Percentiles rank a stretch among this genome's conserved stretches.
Evolutionary conservation across 2,329 filamentous ascomycete genomes (phyloP).

Genomic region (Fusarium lateritium): DNA sequence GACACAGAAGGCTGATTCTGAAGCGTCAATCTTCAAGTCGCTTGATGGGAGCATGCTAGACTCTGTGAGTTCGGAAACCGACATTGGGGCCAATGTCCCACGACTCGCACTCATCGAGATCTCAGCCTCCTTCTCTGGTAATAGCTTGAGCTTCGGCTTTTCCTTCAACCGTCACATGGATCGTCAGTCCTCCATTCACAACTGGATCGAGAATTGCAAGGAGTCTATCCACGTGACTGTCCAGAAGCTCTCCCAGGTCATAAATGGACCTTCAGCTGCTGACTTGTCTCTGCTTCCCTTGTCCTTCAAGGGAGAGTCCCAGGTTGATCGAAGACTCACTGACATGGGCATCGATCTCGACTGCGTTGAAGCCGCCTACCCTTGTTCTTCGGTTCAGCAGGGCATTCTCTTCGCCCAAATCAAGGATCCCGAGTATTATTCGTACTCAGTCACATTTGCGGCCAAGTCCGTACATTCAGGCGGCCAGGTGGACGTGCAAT

Average conservation of each 20-base stretch:
- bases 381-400: slow-evolving; percentile 44
- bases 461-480: neutral
- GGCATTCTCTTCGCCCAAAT: slow-evolving; percentile 43
- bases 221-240: neutral
- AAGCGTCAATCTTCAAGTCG: slow-evolving; percentile 19
- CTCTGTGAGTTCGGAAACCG: slow-evolving; percentile 15
- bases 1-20: slow-evolving; percentile 5
- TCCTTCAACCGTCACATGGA: slow-evolving; percentile 30
- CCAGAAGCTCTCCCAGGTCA: neutral
- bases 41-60: slow-evolving; percentile 3
- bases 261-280: neutral
- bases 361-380: slow-evolving; percentile 35
- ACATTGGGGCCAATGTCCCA: slow-evolving; percentile 29
- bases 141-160: slow-evolving; percentile 17
- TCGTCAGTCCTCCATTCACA: neutral
- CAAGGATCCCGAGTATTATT: slow-evolving; percentile 33
- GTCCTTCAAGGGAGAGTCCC: neutral
- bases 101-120: slow-evolving; percentile 40
- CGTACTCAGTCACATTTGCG: slow-evolving; percentile 42
- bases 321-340: neutral
- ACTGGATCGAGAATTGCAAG: neutral
- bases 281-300: slow-evolving; percentile 33
- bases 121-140: slow-evolving; percentile 12
- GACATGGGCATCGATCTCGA: neutral
- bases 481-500: slow-evolving; percentile 1